Percentiles rank a stretch among this genome's conserved stretches.
phyloP scores from a whole-genome alignment of 2,329 filamentous ascomycete species.

The Paecilomyces fulvus region DNA sequence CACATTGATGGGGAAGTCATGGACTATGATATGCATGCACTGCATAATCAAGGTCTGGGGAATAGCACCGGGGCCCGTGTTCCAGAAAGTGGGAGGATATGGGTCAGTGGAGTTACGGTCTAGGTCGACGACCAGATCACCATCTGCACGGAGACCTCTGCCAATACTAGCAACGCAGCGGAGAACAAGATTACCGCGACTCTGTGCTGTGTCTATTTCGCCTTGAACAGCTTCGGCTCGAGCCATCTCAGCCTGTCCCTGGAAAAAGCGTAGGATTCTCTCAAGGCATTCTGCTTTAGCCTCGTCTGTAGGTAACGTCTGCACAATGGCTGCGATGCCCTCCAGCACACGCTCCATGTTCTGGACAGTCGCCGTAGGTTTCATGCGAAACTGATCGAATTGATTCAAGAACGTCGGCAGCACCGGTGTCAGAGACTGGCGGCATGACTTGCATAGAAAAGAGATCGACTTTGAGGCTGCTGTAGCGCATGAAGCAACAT shows the following conservation, averaged over 20 bases:
- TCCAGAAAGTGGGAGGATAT: slow-evolving; percentile 31
- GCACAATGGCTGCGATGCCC: slow-evolving; percentile 37
- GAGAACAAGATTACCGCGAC: slow-evolving; percentile 26
- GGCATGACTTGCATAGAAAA: slow-evolving; percentile 36
- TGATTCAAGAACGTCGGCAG: slow-evolving; percentile 36
- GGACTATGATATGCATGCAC: slow-evolving; percentile 32
- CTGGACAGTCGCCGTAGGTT: slow-evolving; percentile 25
- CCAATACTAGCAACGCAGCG: slow-evolving; percentile 35
- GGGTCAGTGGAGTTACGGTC: slow-evolving; percentile 16
- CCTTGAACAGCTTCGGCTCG: slow-evolving; percentile 21
- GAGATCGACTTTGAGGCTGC: slow-evolving; percentile 37
- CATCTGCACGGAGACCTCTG: slow-evolving; percentile 29
- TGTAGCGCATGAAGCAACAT: slow-evolving; percentile 31
- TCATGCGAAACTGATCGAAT: slow-evolving; percentile 30
- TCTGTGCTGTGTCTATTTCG: slow-evolving; percentile 25
- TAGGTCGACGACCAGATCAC: slow-evolving; percentile 27
- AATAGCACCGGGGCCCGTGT: slow-evolving; percentile 19
- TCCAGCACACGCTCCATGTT: slow-evolving; percentile 36
- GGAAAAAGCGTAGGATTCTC: slow-evolving; percentile 30
- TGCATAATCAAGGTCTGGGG: slow-evolving; percentile 31
- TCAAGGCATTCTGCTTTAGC: slow-evolving; percentile 32
- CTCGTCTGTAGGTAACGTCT: slow-evolving; percentile 30
- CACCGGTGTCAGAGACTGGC: slow-evolving; percentile 30
- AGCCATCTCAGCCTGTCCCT: slow-evolving; percentile 24
- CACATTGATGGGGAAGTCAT: slow-evolving; percentile 30